Base-by-base conservation (phyloP, 2,329 filamentous ascomycete genomes). In the Lecanicillium sp. region DNA sequence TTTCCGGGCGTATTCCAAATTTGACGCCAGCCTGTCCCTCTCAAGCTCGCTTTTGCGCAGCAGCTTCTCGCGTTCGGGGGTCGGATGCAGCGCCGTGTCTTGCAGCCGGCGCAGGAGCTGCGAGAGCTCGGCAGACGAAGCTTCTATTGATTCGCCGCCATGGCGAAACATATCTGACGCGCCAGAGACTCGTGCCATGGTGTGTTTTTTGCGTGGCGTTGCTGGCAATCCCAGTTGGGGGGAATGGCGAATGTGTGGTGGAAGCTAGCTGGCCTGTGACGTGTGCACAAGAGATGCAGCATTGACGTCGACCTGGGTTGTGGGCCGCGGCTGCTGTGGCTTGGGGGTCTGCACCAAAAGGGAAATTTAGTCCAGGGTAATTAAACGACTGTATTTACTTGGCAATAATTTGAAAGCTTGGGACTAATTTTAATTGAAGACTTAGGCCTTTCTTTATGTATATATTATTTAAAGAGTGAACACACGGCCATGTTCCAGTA, bases 1-100 rank as follows among this genome's bases (percentile, higher is more conserved):
- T 1, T 70, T 71, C 29, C 79, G 76, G 15, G 85, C 84, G 55
- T 84, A 77, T 48, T 83, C 75, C 44, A 90, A 66, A 51, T 87
- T 89, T 76, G 54, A 53, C 47, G 56, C 56, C 27, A 63, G 50
- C 35, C 55, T 59, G 25, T 56, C 55, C 43, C 84, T 71, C 61
- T 86, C 83, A 51, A 78, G 81, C 51, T 75, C 76, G 48, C 75
- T 84, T 20, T 66, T 65, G 39, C 74, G 67, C 33, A 85, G 60
- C 35, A 72, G 62, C 33, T 60, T 63, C 55, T 79, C 74, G 35
- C 72, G 70, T 38, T 80, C 74, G 39, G 72, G 67, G 44, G 79
- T 72, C 20, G 76, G 68, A 40, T 74, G 73, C 28, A 86, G 67
- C 37, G 88, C 68, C 25, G 67, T 77, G 43, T 75, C 70, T 49